Percentiles rank a stretch among this genome's conserved stretches.
Evolutionary conservation across 2,329 filamentous ascomycete genomes (phyloP).

Genomic region (Fusarium napiforme): DNA sequence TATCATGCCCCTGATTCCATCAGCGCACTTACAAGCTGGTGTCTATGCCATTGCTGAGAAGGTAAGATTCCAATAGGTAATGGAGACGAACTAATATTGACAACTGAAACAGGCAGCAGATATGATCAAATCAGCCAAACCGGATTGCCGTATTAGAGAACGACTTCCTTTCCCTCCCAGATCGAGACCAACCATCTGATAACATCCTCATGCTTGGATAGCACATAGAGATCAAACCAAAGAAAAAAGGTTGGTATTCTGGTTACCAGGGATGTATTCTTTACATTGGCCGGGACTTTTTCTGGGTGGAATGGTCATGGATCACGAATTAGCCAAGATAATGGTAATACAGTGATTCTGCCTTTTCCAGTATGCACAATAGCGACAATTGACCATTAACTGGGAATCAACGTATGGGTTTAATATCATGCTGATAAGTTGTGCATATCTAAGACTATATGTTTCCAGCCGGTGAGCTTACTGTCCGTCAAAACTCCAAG

Average conservation of each 20-base stretch:
- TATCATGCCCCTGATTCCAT: slow-evolving; percentile 41
- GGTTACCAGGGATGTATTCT: no score
- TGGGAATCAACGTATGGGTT: background rate
- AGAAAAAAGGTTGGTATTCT: background rate
- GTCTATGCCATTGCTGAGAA: slow-evolving; percentile 50
- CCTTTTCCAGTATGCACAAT: no score
- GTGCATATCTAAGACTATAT: background rate
- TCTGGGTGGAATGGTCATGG: background rate
- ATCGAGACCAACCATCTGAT: background rate
- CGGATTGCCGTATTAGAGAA: background rate
- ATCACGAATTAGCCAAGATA: background rate
- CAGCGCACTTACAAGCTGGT: slow-evolving; percentile 45
- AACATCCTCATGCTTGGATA: background rate
- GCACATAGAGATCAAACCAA: background rate
- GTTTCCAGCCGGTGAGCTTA: background rate
- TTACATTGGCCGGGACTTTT: no score
- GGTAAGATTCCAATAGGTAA: background rate
- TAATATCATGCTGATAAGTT: background rate
- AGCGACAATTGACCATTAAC: background rate
- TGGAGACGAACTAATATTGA: background rate
- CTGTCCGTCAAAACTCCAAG: background rate
- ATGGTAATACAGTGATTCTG: background rate
- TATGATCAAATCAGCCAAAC: slow-evolving; percentile 12
- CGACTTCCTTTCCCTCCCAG: background rate
- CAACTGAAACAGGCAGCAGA: slow-evolving; percentile 7